A percentile compares a stretch with the other conserved stretches of the same genome.
phyloP scores from a whole-genome alignment of 345 rosid species.

The Dipteronia dyeriana region DNA sequence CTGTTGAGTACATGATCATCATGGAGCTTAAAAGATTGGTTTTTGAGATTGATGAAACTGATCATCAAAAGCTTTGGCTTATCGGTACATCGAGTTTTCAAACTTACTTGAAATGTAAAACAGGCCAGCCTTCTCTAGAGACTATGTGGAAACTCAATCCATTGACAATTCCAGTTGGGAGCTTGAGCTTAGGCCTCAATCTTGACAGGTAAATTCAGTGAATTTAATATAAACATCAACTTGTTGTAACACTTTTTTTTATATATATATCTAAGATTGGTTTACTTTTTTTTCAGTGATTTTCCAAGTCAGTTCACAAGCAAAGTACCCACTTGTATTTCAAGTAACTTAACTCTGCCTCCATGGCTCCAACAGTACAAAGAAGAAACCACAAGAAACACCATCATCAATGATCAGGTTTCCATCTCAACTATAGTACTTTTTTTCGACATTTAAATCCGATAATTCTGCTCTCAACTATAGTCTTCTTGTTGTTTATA shows the following conservation, averaged over 20 bases:
- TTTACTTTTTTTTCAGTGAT: conserved; percentile 30
- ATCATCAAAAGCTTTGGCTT: conserved; percentile 45
- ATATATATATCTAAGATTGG: no score
- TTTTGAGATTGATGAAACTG: conserved; percentile 40
- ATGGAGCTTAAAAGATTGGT: conserved; percentile 57
- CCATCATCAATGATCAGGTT: conserved; percentile 37
- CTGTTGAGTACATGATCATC: conserved; percentile 48
- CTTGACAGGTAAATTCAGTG: conserved; percentile 38
- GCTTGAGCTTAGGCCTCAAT: conserved; percentile 61
- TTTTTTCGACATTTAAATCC: no score
- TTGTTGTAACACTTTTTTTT: no score
- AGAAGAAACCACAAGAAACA: conserved; percentile 40
- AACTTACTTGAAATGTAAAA: conserved; percentile 58
- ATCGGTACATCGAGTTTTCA: conserved; percentile 55
- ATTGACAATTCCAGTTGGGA: conserved; percentile 48
- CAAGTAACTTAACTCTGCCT: conserved; percentile 52
- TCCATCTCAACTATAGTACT: neutral
- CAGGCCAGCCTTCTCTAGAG: conserved; percentile 64
- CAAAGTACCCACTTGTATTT: conserved; percentile 23
- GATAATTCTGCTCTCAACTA: no score
- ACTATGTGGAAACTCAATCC: conserved; percentile 63
- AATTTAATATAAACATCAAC: no score
- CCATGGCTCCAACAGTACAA: conserved; percentile 62
- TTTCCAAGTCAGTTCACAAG: conserved; percentile 30
- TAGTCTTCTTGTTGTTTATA: conserved; percentile 6